Evolutionary conservation across 495 filamentous ascomycete species (phyloP), one percentile per base, ranked within the genome.

Genomic region (Aspergillus mulundensis): DNA sequence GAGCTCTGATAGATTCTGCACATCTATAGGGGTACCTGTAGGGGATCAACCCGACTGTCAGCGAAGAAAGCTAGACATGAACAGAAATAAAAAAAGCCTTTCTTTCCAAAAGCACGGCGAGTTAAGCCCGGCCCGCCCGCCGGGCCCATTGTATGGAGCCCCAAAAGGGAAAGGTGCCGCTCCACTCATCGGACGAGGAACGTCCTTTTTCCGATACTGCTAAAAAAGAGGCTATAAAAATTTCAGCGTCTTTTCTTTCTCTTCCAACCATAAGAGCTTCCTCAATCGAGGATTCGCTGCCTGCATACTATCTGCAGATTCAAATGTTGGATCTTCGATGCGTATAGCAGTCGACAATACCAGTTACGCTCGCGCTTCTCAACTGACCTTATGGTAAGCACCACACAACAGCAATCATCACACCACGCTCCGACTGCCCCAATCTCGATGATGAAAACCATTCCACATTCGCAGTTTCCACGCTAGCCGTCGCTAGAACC

Each of bases 401-500:
- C 18, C 28, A 30, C 40, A 3, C 18, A 16, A 30, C 40, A 3
- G 25, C 8, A 15, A 44, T 15, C 41, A 47, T 20, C 23, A 18
- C 43, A 30, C 36, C 16, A 8, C 14, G n/a, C 1, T 20, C 15
- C 7, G 2, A 1, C 1, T 12, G 7, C 12, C 21, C 40, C 50
- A 30, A 58, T 63, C 57, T 63, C 68, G 57, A 77, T 76, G 75
- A 78, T 78, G 74, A 78, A 77, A 77, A 72, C 28, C 44, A 63
- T 72, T 69, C 75, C 70, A 75, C 73, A 77, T 78, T 78, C 75
- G 75, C 75, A 78, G 75, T 77, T 78, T 78, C 69, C 73, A 78
- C 75, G 74, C 74, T 74, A 78, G 74, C 60, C 72, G 69, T 76
- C 72, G 63, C 61, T 59, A 44, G 61, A 67, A 69, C 64, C 66